Evolutionary conservation across 805 yeast species (phyloP).

Genomic region (Blastobotrys muscicola): DNA sequence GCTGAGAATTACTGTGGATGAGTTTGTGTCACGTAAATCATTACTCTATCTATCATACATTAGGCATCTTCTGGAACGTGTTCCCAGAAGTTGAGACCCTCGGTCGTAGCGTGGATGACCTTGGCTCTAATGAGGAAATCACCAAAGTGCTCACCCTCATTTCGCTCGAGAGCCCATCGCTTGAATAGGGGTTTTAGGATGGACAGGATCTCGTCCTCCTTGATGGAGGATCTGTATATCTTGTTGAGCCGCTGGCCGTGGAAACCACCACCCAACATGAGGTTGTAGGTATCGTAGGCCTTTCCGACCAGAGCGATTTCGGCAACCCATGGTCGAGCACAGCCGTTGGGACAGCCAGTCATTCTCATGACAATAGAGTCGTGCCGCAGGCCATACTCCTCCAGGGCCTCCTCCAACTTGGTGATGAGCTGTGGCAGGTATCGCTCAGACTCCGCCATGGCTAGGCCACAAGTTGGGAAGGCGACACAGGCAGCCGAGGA

Average conservation of each 20-base stretch:
- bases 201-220: slow-evolving; percentile 77
- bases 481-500: slow-evolving; percentile 97
- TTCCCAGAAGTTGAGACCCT: slow-evolving; percentile 92
- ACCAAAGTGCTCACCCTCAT: slow-evolving; percentile 90
- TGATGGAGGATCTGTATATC: slow-evolving; percentile 75
- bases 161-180: slow-evolving; percentile 88
- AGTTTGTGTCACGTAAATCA: background rate
- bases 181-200: slow-evolving; percentile 79
- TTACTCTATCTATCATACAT: slow-evolving; percentile 1
- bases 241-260: slow-evolving; percentile 89
- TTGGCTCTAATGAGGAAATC: slow-evolving; percentile 84
- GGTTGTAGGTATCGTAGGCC: slow-evolving; percentile 85
- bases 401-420: slow-evolving; percentile 77
- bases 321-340: slow-evolving; percentile 98
- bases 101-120: slow-evolving; percentile 78
- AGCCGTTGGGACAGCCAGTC: slow-evolving; percentile 99
- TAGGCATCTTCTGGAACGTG: slow-evolving; percentile 74
- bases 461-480: slow-evolving; percentile 96
- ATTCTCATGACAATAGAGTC: slow-evolving; percentile 94
- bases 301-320: slow-evolving; percentile 94
- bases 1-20: background rate
- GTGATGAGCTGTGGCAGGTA: slow-evolving; percentile 73
- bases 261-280: slow-evolving; percentile 93
- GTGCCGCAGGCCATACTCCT: slow-evolving; percentile 86
- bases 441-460: slow-evolving; percentile 98